Evolutionary conservation across 495 filamentous ascomycete genomes (phyloP).

Genomic region (Thermochaetoides thermophila): DNA sequence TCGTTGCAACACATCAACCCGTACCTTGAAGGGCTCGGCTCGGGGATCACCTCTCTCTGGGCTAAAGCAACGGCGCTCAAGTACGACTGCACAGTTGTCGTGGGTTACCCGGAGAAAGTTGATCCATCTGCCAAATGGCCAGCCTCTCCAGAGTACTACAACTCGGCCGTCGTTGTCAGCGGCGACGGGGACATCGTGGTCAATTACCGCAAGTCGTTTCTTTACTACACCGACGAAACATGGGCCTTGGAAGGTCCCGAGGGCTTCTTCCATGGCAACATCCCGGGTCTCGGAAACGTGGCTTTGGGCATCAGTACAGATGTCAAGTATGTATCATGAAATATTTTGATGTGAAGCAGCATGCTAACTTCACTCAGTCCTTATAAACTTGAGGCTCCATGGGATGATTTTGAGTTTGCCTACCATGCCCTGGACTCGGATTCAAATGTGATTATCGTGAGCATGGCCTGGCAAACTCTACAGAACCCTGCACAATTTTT

Average conservation of each 20-base stretch:
- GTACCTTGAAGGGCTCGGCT: slow-evolving; percentile 59
- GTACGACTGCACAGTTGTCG: slow-evolving; percentile 64
- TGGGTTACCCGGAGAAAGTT: slow-evolving; percentile 73
- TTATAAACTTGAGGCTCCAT: slow-evolving; percentile 64
- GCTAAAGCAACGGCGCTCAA: slow-evolving; percentile 57
- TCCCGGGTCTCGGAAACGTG: slow-evolving; percentile 41
- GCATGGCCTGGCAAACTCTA: slow-evolving; percentile 78
- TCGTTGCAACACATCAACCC: slow-evolving; percentile 64
- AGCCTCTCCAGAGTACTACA: slow-evolving; percentile 50
- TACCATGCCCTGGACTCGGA: slow-evolving; percentile 49
- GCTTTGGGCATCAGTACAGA: slow-evolving; percentile 75
- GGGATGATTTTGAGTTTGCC: slow-evolving; percentile 74
- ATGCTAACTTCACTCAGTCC: slow-evolving; percentile 31
- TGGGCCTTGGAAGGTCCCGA: slow-evolving; percentile 67
- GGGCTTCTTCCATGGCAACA: slow-evolving; percentile 41
- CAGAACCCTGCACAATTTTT: slow-evolving; percentile 32
- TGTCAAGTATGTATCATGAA: slow-evolving; percentile 36
- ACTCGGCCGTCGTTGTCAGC: slow-evolving; percentile 66
- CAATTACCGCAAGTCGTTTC: slow-evolving; percentile 78
- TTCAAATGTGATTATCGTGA: slow-evolving; percentile 61
- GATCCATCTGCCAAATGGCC: slow-evolving; percentile 33
- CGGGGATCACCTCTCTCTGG: slow-evolving; percentile 69
- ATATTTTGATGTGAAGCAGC: background rate
- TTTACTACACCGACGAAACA: slow-evolving; percentile 54
- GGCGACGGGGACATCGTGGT: slow-evolving; percentile 52